Percentiles rank a stretch among this genome's conserved stretches.
phyloP scores from a whole-genome alignment of 108 stramenopile species.

The Chaetoceros muelleri region DNA sequence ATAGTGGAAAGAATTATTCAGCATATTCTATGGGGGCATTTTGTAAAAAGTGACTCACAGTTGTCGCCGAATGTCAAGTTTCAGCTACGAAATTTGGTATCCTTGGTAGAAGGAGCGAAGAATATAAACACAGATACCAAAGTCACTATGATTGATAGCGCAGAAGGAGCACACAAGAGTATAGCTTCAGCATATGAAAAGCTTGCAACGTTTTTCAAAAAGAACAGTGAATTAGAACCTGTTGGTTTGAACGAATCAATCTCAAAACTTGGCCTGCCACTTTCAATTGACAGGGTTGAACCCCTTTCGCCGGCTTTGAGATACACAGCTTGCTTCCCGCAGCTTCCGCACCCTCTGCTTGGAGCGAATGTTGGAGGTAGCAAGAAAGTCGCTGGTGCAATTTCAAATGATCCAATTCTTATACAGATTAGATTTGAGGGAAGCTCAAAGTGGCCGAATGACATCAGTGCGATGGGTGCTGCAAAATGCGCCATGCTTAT shows the following conservation, averaged over 20 bases:
- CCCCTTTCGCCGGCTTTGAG: constrained; percentile 60
- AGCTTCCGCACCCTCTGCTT: constrained; percentile 60
- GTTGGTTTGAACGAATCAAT: constrained; percentile 15
- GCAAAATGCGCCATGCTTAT: constrained; percentile 84
- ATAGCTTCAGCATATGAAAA: constrained; percentile 57
- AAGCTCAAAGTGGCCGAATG: constrained; percentile 77
- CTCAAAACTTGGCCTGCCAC: constrained; percentile 52
- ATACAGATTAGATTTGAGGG: constrained; percentile 68
- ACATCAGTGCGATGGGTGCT: constrained; percentile 73
- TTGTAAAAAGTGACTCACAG: constrained; percentile 21
- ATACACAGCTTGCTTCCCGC: constrained; percentile 72
- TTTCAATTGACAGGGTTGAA: constrained; percentile 73
- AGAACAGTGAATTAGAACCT: constrained; percentile 20
- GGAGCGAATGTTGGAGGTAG: constrained; percentile 8
- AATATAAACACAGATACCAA: background rate
- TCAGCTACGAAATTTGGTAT: constrained; percentile 45
- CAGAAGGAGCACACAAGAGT: constrained; percentile 40
- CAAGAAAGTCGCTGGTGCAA: constrained; percentile 44
- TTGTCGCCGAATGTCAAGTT: constrained; percentile 17
- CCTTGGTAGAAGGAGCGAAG: constrained; percentile 42
- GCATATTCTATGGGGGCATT: constrained; percentile 58
- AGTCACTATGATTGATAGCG: constrained; percentile 3
- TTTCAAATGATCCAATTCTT: constrained; percentile 42
- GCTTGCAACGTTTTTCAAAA: constrained; percentile 53
- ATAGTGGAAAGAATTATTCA: constrained; percentile 61